Evolutionary conservation across 2,329 filamentous ascomycete species (phyloP).

Genomic region (Nannizziopsis arthrosporioides): DNA sequence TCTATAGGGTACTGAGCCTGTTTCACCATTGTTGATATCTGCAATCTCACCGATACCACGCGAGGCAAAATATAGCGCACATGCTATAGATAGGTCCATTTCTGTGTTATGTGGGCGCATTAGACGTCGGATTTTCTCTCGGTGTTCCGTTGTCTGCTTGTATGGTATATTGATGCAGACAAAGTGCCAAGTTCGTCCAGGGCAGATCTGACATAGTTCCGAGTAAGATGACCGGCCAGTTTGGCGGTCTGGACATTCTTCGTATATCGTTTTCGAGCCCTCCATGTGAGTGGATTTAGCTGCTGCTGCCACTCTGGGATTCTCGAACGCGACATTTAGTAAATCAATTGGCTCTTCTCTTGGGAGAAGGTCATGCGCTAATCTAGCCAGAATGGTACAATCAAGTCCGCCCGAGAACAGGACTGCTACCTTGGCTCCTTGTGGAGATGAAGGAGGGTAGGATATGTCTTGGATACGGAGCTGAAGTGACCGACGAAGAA

Average conservation of each 20-base stretch:
- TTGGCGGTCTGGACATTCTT: slow-evolving; percentile 77
- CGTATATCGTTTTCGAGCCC: slow-evolving; percentile 43
- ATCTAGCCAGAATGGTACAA: slow-evolving; percentile 73
- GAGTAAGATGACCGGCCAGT: slow-evolving; percentile 69
- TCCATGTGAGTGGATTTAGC: slow-evolving; percentile 35
- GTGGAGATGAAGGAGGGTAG: slow-evolving; percentile 35
- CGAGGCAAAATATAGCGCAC: slow-evolving; percentile 88
- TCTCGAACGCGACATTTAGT: slow-evolving; percentile 94
- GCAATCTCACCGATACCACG: slow-evolving; percentile 50
- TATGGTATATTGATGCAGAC: slow-evolving; percentile 72
- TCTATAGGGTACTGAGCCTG: slow-evolving; percentile 38
- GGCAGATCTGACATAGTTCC: slow-evolving; percentile 62
- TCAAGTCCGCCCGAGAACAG: slow-evolving; percentile 92
- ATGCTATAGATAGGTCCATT: slow-evolving; percentile 94
- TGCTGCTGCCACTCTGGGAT: slow-evolving; percentile 56
- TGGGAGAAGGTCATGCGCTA: slow-evolving; percentile 67
- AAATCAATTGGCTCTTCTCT: slow-evolving; percentile 62
- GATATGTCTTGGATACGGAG: slow-evolving; percentile 57
- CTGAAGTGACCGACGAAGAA: slow-evolving; percentile 50
- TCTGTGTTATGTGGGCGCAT: slow-evolving; percentile 94
- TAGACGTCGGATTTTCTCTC: slow-evolving; percentile 57
- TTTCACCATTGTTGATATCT: slow-evolving; percentile 20
- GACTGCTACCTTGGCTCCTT: slow-evolving; percentile 49
- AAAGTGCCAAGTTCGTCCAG: slow-evolving; percentile 66
- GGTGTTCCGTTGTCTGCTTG: slow-evolving; percentile 56